These are phyloP conservation scores for Suhomyces maxii DNA, from an alignment of 1,139 yeast genomes.

Conservation along the genomic window DNA sequence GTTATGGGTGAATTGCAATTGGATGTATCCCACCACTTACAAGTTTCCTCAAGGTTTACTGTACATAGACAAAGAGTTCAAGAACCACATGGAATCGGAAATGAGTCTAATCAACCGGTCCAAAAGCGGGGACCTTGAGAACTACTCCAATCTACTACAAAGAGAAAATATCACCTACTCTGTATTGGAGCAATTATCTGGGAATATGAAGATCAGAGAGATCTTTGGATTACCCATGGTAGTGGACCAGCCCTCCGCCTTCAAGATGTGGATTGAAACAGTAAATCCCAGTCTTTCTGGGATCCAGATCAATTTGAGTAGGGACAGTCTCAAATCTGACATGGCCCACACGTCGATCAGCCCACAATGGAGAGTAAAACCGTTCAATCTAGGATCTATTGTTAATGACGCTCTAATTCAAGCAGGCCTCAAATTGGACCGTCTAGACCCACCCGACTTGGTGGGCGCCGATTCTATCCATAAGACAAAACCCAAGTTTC, in stretches of 20 bases:
- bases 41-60: slow-evolving; percentile 26
- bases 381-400: slow-evolving; percentile 23
- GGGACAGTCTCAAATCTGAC: slow-evolving; percentile 1
- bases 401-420: slow-evolving; percentile 23
- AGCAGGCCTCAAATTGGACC: slow-evolving; percentile 28
- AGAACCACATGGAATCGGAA: slow-evolving; percentile 17
- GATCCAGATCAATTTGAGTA: slow-evolving; percentile 21
- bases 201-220: slow-evolving; percentile 22
- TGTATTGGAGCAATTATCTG: slow-evolving; percentile 30
- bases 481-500: slow-evolving; percentile 19
- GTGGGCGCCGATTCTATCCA: slow-evolving; percentile 16
- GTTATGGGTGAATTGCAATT: slow-evolving; percentile 32
- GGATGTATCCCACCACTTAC: slow-evolving; percentile 21
- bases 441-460: slow-evolving; percentile 17
- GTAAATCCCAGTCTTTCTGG: slow-evolving; percentile 34
- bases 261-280: slow-evolving; percentile 32
- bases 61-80: slow-evolving; percentile 28
- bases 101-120: slow-evolving; percentile 13
- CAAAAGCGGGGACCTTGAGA: slow-evolving; percentile 9
- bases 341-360: slow-evolving; percentile 3
- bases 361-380: slow-evolving; percentile 29
- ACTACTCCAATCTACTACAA: slow-evolving; percentile 19
- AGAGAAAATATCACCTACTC: slow-evolving; percentile 26
- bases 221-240: slow-evolving; percentile 33
- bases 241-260: slow-evolving; percentile 14